Base-by-base conservation (phyloP, 805 yeast genomes). In the Grigorovia humatica region DNA sequence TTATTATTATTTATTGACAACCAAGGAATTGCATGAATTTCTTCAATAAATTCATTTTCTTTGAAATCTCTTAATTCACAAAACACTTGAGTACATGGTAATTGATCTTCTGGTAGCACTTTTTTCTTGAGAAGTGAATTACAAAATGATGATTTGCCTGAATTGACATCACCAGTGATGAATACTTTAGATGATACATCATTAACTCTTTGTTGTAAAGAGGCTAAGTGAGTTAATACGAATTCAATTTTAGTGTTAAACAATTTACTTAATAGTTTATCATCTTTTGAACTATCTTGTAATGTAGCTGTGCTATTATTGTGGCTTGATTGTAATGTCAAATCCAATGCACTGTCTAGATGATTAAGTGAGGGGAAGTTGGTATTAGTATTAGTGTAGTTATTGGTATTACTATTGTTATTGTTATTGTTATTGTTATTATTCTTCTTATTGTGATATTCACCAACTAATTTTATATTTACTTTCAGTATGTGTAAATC, bases 121-220 rank as follows among this genome's bases (percentile, higher is more conserved):
- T 80, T 78, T 49, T 93, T 76, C 57, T 90, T 75, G 53, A 93
- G 70, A 43, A 93, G 71, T 1, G 96, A 91, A 64, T 93, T 93
- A 68, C 99, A 93, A 60, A 93, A 88, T 1, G 96, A 86, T 1
- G 97, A 88, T 63, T 93, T 93, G 2, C 99, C 99, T 0, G 99
- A 85, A 64, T 93, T 93, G 57, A 93, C 76, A 66, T 93, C 99
- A 49, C 99, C 99, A 2, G 99, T 95, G 42, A 93, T 90, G 55
- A 93, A 82, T 1, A 93, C 97, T 60, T 91, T 91, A 2, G 98
- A 90, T 0, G 91, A 78, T 0, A 93, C 88, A 60, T 95, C 96
- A 57, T 85, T 93, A 15, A 93, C 83, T 58, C 99, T 77, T 48
- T 83, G 93, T 56, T 82, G 81, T 55, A 95, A 71, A 17, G 89